A percentile compares a stretch with the other conserved stretches of the same genome.
Conservation (phyloP, 371 early-diverging fungal species). For the Rhizopus microsporus region DNA sequence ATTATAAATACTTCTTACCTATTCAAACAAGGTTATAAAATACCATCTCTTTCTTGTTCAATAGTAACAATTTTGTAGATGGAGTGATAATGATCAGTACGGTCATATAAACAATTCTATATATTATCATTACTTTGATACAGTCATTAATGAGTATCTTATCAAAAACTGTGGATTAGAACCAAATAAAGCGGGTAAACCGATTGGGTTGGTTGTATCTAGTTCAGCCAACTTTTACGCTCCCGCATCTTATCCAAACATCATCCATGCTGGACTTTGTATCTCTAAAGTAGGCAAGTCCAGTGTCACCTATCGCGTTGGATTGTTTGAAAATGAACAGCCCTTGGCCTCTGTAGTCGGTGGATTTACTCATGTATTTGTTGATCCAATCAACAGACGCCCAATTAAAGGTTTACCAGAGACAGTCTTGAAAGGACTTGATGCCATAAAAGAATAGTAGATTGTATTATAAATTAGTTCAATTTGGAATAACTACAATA, state of each 20-base stretch:
- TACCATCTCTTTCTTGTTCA: background rate
- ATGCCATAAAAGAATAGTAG: constrained; percentile 1
- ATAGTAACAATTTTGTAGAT: constrained; percentile 24
- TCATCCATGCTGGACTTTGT: constrained; percentile 56
- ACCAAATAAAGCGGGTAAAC: constrained; percentile 30
- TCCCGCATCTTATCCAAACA: constrained; percentile 55
- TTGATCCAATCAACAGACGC: constrained; percentile 34
- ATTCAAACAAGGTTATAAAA: constrained; percentile 42
- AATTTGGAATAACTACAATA: too few relatives aligned
- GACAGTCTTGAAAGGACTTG: constrained; percentile 24
- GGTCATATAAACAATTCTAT: constrained; percentile 67
- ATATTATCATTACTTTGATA: constrained; percentile 64
- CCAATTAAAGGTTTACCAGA: constrained; percentile 36
- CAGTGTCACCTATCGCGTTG: constrained; percentile 61
- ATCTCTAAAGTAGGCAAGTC: constrained; percentile 59
- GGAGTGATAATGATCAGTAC: constrained; percentile 66
- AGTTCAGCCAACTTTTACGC: constrained; percentile 53
- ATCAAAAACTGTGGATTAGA: constrained; percentile 52
- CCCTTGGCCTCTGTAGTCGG: constrained; percentile 43
- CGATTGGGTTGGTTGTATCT: constrained; percentile 59
- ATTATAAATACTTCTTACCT: constrained; percentile 47
- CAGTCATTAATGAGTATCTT: constrained; percentile 59
- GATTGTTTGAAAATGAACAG: constrained; percentile 54
- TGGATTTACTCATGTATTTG: constrained; percentile 53
- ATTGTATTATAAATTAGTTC: constrained; percentile 1